Percentiles rank a stretch among this genome's conserved stretches.
These are phyloP conservation scores for Talaromyces funiculosus DNA, from an alignment of 2,329 filamentous ascomycete species.

Conservation along the genomic window DNA sequence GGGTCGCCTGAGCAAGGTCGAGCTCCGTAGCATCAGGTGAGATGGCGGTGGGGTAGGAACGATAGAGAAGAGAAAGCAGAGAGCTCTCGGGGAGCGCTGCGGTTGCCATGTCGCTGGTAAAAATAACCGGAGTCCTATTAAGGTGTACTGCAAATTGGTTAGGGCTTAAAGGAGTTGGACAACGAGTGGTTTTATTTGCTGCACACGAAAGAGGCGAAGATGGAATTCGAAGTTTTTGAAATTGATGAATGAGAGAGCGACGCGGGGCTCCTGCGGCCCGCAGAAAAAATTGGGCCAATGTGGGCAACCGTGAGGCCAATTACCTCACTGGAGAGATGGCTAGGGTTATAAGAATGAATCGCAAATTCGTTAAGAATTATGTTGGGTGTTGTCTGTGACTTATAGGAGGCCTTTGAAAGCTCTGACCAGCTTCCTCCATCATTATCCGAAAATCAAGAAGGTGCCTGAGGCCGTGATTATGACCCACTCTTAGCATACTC, in stretches of 20 bases:
- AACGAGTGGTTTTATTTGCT: constrained; percentile 5
- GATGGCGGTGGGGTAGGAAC: constrained; percentile 38
- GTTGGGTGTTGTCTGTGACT: neutral
- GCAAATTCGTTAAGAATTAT: neutral
- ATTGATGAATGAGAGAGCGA: constrained; percentile 6
- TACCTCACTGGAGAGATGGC: neutral
- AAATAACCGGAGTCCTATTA: neutral
- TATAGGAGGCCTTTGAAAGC: neutral
- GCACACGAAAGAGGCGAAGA: constrained; percentile 13
- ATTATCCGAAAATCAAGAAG: constrained; percentile 2
- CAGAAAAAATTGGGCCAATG: constrained; percentile 16
- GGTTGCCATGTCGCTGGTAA: constrained; percentile 22
- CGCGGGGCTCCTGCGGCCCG: constrained; percentile 15
- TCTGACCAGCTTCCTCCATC: neutral
- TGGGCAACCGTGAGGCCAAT: constrained; percentile 13
- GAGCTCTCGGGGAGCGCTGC: constrained; percentile 36
- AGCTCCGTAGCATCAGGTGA: constrained; percentile 37
- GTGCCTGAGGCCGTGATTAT: neutral
- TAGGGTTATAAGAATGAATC: neutral
- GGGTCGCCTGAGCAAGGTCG: constrained; percentile 42
- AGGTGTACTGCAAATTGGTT: neutral
- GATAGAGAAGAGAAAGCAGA: constrained; percentile 41
- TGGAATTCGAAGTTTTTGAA: constrained; percentile 6
- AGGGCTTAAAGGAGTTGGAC: neutral
- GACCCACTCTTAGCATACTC: neutral